Conservation (phyloP, 1,284 basidiomycete species). For the Phaffia rhodozyma region DNA sequence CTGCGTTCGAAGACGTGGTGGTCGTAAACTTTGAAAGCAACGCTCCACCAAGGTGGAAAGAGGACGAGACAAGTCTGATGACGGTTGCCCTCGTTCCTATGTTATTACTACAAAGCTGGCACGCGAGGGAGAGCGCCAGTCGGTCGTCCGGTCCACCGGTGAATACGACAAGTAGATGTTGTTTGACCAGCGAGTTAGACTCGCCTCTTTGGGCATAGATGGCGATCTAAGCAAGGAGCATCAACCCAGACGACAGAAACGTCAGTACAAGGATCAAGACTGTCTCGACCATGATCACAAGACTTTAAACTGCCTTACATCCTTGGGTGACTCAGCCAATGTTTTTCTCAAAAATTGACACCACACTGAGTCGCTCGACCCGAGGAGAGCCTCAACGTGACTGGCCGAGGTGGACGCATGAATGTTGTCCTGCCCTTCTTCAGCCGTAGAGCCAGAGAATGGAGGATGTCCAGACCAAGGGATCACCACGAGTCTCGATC, state of each 20-base stretch:
- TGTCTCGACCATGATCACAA: neutral
- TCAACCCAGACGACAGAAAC: neutral
- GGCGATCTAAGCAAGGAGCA: slow-evolving; percentile 39
- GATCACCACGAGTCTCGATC: slow-evolving; percentile 64
- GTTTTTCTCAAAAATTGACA: slow-evolving; percentile 66
- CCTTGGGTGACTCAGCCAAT: slow-evolving; percentile 49
- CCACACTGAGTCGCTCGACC: slow-evolving; percentile 35
- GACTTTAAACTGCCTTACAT: slow-evolving; percentile 32
- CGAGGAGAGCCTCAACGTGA: slow-evolving; percentile 51
- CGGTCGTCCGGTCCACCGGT: slow-evolving; percentile 88
- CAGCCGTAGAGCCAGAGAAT: neutral
- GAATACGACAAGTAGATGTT: slow-evolving; percentile 74
- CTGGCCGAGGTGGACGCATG: neutral
- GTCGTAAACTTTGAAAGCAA: neutral
- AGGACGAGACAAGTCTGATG: slow-evolving; percentile 40
- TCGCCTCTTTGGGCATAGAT: slow-evolving; percentile 61
- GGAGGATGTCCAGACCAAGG: slow-evolving; percentile 52
- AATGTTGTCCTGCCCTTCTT: slow-evolving; percentile 1
- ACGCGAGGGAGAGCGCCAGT: slow-evolving; percentile 60
- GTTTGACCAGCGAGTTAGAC: slow-evolving; percentile 34
- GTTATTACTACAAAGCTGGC: slow-evolving; percentile 59
- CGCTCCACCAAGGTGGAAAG: neutral
- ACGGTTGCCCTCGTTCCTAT: slow-evolving; percentile 55
- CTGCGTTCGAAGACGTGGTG: neutral
- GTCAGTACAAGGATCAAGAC: neutral